A percentile compares a stretch with the other conserved stretches of the same genome.
Conservation (phyloP, 2,329 filamentous ascomycete genomes). For the Sarocladiaceae sp. region DNA sequence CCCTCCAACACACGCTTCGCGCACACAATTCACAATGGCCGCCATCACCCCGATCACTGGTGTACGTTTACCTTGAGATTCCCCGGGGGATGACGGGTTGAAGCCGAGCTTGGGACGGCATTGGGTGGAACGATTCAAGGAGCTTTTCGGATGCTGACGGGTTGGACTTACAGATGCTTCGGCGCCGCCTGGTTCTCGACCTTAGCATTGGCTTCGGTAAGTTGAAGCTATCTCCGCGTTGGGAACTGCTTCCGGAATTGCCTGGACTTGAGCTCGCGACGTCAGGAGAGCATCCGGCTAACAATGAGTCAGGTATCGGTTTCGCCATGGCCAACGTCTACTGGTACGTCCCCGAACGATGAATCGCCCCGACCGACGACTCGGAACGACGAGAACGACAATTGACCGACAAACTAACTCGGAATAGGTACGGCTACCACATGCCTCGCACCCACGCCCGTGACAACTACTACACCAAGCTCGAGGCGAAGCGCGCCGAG, state of each 20-base stretch:
- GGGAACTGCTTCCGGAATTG: background rate
- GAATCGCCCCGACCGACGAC: conserved; percentile 10
- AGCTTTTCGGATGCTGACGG: conserved; percentile 20
- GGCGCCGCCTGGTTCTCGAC: conserved; percentile 54
- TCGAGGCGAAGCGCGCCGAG: conserved; percentile 52
- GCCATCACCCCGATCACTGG: conserved; percentile 52
- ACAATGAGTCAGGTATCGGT: conserved; percentile 41
- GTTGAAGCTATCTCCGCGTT: conserved; percentile 16
- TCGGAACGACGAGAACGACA: background rate
- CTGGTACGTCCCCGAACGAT: conserved; percentile 42
- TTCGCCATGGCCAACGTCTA: conserved; percentile 51
- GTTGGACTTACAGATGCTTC: conserved; percentile 47
- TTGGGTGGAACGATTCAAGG: background rate
- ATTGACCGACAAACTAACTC: conserved; percentile 10
- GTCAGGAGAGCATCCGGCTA: background rate
- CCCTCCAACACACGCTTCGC: conserved; percentile 1
- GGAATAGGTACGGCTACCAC: conserved; percentile 57
- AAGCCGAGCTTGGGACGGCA: conserved; percentile 15
- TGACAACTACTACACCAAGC: conserved; percentile 54
- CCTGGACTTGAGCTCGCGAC: background rate
- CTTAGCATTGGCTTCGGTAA: conserved; percentile 52
- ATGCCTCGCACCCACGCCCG: conserved; percentile 55
- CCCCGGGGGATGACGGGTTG: conserved; percentile 12
- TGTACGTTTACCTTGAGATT: conserved; percentile 38
- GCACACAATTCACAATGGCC: conserved; percentile 41